Evolutionary conservation across 495 filamentous ascomycete species (phyloP), one percentile per base, ranked within the genome.

Genomic region (Hyaloscypha finlandica): DNA sequence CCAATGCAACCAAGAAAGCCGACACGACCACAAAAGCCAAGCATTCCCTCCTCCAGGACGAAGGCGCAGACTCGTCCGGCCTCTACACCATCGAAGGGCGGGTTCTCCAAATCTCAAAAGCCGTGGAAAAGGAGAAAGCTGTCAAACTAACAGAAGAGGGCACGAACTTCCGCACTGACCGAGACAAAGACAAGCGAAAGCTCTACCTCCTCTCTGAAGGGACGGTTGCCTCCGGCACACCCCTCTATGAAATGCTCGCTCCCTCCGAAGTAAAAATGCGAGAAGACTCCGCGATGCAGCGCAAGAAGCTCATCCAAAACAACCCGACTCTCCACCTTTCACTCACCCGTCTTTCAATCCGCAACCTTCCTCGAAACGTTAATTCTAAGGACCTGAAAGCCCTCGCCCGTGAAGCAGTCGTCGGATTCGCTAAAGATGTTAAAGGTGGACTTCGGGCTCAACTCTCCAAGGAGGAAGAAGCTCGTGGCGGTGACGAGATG

Each of bases 381-480:
- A 90, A 85, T 32, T 92, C 91, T 16, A 98, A 97, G 79, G 90
- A 91, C 61, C 83, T 99, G 48, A 99, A 99, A 74, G 88, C 89
- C 0, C 85, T 99, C 16, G 96, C 95, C 14, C 87, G 96, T 53
- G 83, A 93, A 75, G 96, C 92, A 35, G 88, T 96, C 59, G 94
- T 97, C 61, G 92, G 92, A 3, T 99, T 99, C 69, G 94, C 95
- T 51, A 88, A 82, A 70, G 96, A 99, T 72, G 92, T 93, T 71
- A 96, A 93, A 75, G 80, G 78, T 30, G 89, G 89, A 4, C 76
- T 76, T 6, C 89, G 95, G 33, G 77, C 89, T 64, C 87, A 86
- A 20, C 81, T 99, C 2, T 96, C 93, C 11, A 92, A 90, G 74
- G 96, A 98, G 70, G 95, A 98, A 75, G 81, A 89, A 45, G 75